Evolutionary conservation across 192 early-diverging fungal genomes (phyloP), one percentile per base, ranked within the genome.

Genomic region (Backusella sp.): DNA sequence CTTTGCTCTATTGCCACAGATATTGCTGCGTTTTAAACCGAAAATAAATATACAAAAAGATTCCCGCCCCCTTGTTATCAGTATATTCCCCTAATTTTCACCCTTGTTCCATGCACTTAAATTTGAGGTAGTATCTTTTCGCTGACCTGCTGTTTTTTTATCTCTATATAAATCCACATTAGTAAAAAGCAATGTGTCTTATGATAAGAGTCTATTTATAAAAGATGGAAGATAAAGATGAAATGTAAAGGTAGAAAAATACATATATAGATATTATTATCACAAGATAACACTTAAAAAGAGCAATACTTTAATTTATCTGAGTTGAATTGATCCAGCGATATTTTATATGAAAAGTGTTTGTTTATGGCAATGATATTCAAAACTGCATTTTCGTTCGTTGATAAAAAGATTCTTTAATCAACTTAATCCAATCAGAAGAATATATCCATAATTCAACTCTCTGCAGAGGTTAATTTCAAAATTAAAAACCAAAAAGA

Each of bases 41-140:
- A 56, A 56, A 26, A 56, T 56, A 56, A 44, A 44, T 44, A 44
- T 56, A 56, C 53, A 56, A 56, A 56, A 56, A 21, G 21, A 23
- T 56, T 56, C 6, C 53, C 21, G 53, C 8, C 21, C 53, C 53
- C 53, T 56, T 56, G 53, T 56, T 56, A 56, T 56, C 53, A 56
- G 53, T 56, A 23, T 56, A 19, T 56, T 56, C 53, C 53, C 53
- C 53, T 56, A 56, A n/a, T 56, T 56, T 56, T 56, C 53, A 56
- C 53, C 53, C 53, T 56, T 21, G 53, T 2, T 23, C 53, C 11
- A 56, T 56, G 53, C 53, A 56, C 53, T 56, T 56, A 56, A 56
- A 56, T 56, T 56, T 56, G 53, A 56, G 7, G 53, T n/a, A 12
- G 53, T 56, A 56, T 26, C 53, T 56, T 56, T 56, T 19, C n/a